These are phyloP conservation scores for Aspergillus fijiensis DNA, from an alignment of 2,329 filamentous ascomycete genomes.

Conservation along the genomic window DNA sequence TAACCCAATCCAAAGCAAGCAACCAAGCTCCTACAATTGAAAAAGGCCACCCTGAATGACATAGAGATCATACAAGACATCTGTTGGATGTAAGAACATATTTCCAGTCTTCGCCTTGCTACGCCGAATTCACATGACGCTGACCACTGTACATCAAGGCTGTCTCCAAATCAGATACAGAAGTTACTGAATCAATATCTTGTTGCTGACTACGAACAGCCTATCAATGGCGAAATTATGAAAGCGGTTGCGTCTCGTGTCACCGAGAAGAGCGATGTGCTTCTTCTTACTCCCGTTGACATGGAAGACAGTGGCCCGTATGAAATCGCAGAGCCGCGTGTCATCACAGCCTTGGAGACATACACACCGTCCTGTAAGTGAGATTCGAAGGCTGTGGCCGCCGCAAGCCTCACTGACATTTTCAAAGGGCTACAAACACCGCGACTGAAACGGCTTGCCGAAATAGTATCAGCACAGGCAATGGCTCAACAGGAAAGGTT, in stretches of 20 bases:
- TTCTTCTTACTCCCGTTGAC: slow-evolving; percentile 89
- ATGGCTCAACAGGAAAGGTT: slow-evolving; percentile 92
- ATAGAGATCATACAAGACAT: slow-evolving; percentile 99
- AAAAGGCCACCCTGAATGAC: slow-evolving; percentile 98
- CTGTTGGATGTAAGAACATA: slow-evolving; percentile 85
- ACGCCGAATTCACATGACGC: neutral
- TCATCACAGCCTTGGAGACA: slow-evolving; percentile 94
- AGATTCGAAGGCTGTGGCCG: neutral
- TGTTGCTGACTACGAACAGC: slow-evolving; percentile 97
- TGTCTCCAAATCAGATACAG: slow-evolving; percentile 98
- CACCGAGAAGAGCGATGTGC: slow-evolving; percentile 95
- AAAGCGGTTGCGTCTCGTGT: slow-evolving; percentile 96
- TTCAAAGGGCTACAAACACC: slow-evolving; percentile 86
- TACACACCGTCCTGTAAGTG: slow-evolving; percentile 94
- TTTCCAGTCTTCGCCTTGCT: slow-evolving; percentile 23
- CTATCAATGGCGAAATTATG: slow-evolving; percentile 99
- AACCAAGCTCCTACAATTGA: slow-evolving; percentile 94
- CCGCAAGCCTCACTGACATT: slow-evolving; percentile 30
- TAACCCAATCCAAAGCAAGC: slow-evolving; percentile 66
- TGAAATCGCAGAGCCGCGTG: slow-evolving; percentile 94
- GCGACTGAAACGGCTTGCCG: slow-evolving; percentile 89
- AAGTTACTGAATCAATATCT: slow-evolving; percentile 98
- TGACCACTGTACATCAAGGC: slow-evolving; percentile 52
- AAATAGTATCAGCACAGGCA: slow-evolving; percentile 95
- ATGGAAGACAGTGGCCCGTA: slow-evolving; percentile 99